These are phyloP conservation scores for Euclidium syriacum DNA, from an alignment of 345 rosid species.

Conservation along the genomic window DNA sequence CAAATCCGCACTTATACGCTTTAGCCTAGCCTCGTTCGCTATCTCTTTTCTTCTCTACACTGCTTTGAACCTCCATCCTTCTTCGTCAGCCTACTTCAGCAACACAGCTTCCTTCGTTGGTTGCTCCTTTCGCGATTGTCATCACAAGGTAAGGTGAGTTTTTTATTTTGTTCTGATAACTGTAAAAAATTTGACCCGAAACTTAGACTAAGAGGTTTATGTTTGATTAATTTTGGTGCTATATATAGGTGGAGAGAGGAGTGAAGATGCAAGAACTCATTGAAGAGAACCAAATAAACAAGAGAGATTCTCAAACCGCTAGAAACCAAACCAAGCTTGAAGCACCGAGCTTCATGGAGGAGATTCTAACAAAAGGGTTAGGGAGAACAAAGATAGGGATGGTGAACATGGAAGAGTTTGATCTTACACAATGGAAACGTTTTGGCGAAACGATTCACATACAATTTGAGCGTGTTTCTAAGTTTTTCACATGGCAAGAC, in stretches of 20 bases:
- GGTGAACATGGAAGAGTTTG: slow-evolving; percentile 74
- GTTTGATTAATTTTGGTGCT: slow-evolving; percentile 1
- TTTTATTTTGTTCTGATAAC: neutral
- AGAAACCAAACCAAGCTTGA: slow-evolving; percentile 46
- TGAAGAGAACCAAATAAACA: slow-evolving; percentile 20
- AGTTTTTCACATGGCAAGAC: slow-evolving; percentile 61
- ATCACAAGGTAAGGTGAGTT: slow-evolving; percentile 94
- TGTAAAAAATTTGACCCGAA: neutral
- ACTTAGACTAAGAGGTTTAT: neutral
- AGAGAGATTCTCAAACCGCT: neutral
- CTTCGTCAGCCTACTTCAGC: slow-evolving; percentile 55
- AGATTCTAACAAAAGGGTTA: slow-evolving; percentile 40
- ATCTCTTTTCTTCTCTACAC: slow-evolving; percentile 56
- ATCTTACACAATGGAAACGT: slow-evolving; percentile 53
- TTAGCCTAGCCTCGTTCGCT: slow-evolving; percentile 58
- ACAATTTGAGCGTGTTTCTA: slow-evolving; percentile 51
- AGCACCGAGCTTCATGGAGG: slow-evolving; percentile 55
- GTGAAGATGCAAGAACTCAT: slow-evolving; percentile 58
- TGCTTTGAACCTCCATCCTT: slow-evolving; percentile 54
- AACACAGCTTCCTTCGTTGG: slow-evolving; percentile 61
- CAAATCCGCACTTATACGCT: slow-evolving; percentile 52
- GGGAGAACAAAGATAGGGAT: slow-evolving; percentile 56
- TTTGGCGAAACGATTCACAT: slow-evolving; percentile 51
- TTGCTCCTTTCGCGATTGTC: slow-evolving; percentile 74
- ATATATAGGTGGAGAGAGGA: slow-evolving; percentile 45